Evolutionary conservation across 2,329 filamentous ascomycete genomes (phyloP), one percentile per base, ranked within the genome.

Genomic region (Tolypocladium guangdongense): DNA sequence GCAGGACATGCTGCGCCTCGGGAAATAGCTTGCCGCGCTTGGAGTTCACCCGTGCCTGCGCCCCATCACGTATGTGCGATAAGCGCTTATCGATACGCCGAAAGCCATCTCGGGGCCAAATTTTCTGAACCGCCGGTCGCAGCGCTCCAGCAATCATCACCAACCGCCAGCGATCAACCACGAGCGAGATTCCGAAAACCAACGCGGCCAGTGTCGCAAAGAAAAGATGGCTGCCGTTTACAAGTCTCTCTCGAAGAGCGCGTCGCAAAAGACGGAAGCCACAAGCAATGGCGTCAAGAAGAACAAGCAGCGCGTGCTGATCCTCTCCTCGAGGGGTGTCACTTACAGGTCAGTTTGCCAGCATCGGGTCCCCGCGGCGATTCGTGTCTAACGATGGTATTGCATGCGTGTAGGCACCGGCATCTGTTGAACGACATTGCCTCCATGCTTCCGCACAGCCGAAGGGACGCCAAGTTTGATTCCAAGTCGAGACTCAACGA

Each of bases 401-500:
- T 51, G 32, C 38, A 20, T 52, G 27, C 50, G 41, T 55, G 39
- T 62, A 95, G 92, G 70, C 93, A 96, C 71, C 87, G 93, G 45
- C 93, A 99, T 73, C 78, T 99, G 45, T 80, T 99, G 57, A 88
- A 91, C 65, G 93, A 99, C 66, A 78, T 99, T 49, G 83, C 90
- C 54, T 80, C 87, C 33, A 84, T 99, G 71, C 84, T 99, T 59
- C 93, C 93, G 2, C 93, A 99, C 69, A 85, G 86, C 60, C 84
- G 90, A 66, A 96, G 95, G 74, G 93, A 99, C 68, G 90, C 88
- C 62, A 99, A 99, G 73, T 88, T 96, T 60, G 93, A 99, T 70
- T 93, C 90, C 52, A 97, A 97, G 74, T 91, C 88, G 38, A 90
- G 93, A 75, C 79, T 90, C 62, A 80, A 83, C 78, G 77, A 87